Base-by-base conservation (phyloP, 164 flowering plant genomes). In the Berberis thunbergii region DNA sequence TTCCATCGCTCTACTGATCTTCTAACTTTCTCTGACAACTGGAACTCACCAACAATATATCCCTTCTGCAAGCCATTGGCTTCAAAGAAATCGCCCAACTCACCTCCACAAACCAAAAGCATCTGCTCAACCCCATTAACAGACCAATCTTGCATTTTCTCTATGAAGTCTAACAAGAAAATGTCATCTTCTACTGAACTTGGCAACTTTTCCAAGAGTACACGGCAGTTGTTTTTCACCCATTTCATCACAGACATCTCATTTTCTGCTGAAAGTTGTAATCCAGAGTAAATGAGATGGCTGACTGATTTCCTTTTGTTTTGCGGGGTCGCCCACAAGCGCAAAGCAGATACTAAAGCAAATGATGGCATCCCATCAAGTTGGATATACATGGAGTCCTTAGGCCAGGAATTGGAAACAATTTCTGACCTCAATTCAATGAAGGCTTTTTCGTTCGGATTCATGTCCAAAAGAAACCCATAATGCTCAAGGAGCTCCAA, bases 401-500 rank as follows among this genome's bases (percentile, higher is more conserved):
- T 76, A 39, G 90, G 79, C 91, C 86, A 89, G 45, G 96, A 78
- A 70, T 67, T 71, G n/a, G 73, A 72, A 65, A 66, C 73, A n/a
- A 83, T 72, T 41, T 73, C 79, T 49, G 79, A 70, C 62, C 77
- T 85, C 63, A 91, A 79, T 48, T 79, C 73, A 54, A 89, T 80
- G 66, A 80, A 85, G 41, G 77, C 82, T 74, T 87, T 95, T 77
- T 26, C 26, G 26, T 26, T 26, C 26, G 26, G 26, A 26, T 95
- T 95, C 11, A 67, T 70, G 46, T 79, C 62, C 8, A 91, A 68
- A 69, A 89, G 72, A 81, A 95, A 95, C 2, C 99, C 99, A 64
- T 94, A 95, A 70, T 95, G 88, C 72, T 95, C 94, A 54, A 95
- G 96, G 74, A 95, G 96, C 80, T 95, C 97, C 75, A 91, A 66